Evolutionary conservation across 495 filamentous ascomycete genomes (phyloP), one percentile per base, ranked within the genome.

Genomic region (Corynascus novoguineensis): DNA sequence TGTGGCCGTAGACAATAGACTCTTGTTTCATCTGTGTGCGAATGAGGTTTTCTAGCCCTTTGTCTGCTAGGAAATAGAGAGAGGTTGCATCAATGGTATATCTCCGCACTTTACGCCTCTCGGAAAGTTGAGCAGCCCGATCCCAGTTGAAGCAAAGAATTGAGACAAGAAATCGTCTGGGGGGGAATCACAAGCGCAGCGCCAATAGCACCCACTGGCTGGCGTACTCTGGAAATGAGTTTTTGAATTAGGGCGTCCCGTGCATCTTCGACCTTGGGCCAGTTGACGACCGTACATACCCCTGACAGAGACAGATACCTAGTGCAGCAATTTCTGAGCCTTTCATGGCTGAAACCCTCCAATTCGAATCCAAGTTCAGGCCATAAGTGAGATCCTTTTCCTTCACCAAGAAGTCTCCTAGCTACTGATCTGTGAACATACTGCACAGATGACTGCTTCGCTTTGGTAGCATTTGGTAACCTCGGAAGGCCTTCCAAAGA

Each of bases 351-450:
- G 28, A 9, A 19, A 12, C 53, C 46, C 34, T 64, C 37, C 6
- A 61, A 67, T 37, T 68, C 59, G 2, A 25, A 19, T 24, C 54
- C 60, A 50, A 73, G 38, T 1, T 69, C 66, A 24, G 66, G 65
- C 71, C 65, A 76, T 9, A 79, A 12, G 17, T 68, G 59, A 15
- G 56, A 27, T 5, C 78, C 24, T 0, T 75, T 75, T 24, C 37
- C 49, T 10, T 61, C 56, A 42, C 49, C 57, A 9, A 63, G 28
- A 15, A 55, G 60, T 5, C 66, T 73, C 52, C 74, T 71, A 44
- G 64, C 47, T 5, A 74, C 69, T 3, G 73, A 73, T 49, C 73
- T 68, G 41, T 75, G 72, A 42, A 74, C 73, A 56, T 74, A 74
- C 38, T 73, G 70, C 15, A 72, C 69, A 1, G 50, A 68, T 10